These are phyloP conservation scores for Ceratobasidium sp. DNA, from an alignment of 1,284 basidiomycete species.

Conservation along the genomic window DNA sequence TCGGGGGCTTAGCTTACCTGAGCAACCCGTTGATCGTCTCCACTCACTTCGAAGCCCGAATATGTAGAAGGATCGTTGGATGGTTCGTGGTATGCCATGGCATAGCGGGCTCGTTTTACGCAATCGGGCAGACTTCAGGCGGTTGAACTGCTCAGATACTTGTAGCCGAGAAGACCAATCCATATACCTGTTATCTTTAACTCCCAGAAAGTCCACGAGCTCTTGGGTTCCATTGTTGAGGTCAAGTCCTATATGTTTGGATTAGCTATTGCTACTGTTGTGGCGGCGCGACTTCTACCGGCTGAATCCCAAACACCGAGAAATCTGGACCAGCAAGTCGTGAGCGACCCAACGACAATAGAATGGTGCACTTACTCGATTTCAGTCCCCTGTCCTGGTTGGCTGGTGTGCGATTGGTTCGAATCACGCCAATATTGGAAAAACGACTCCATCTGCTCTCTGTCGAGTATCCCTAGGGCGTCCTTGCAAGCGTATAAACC, in stretches of 20 bases:
- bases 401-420: no score
- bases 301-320: constrained; percentile 14
- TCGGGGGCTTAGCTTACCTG: no score
- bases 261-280: no score
- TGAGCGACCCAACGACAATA: not conserved
- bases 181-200: not conserved
- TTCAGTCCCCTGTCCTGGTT: not conserved
- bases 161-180: not conserved
- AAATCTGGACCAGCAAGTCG: not conserved
- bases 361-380: no score
- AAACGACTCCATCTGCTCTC: no score
- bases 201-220: not conserved
- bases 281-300: not conserved
- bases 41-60: not conserved
- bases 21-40: no score
- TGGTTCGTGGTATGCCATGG: constrained; percentile 37
- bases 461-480: no score
- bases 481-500: no score
- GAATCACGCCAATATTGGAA: no score
- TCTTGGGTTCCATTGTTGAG: not conserved
- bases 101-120: constrained; percentile 38
- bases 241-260: not conserved
- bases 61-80: constrained; percentile 5
- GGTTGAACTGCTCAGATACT: not conserved
- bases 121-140: constrained; percentile 1